Evolutionary conservation across 305 asterid genomes (phyloP), one percentile per base, ranked within the genome.

Genomic region (Galium porrigens): DNA sequence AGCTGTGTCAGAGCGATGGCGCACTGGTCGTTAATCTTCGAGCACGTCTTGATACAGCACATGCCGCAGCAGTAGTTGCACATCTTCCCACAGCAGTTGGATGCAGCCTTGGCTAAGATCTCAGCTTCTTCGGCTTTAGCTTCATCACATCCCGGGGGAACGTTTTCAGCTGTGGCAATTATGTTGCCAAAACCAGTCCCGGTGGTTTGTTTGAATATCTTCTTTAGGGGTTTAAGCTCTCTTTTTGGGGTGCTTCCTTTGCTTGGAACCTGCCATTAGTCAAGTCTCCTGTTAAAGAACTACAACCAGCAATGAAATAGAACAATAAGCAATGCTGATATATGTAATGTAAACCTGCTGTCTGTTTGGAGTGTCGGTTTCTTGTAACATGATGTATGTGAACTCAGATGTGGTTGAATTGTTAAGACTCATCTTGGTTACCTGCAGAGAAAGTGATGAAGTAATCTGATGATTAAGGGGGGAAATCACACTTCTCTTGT

Each of bases 151-250:
- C 95, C 99, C 0, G 91, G 86, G 66, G 85, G 76, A 32, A 79
- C 64, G 69, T 92, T 92, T 58, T 86, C 95, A 17, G 73, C 68
- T 1, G 99, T 92, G 2, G 99, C 95, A 2, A 48, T 70, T 62
- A 81, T 7, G 68, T 83, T 76, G 54, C 96, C 99, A 68, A 85
- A 92, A 58, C 96, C 99, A 8, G 80, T 60, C 52, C 87, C 87
- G 18, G 77, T 55, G 32, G 73, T 66, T 44, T 58, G 77, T 70
- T 82, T 68, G 51, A 63, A 56, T 27, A 61, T 53, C 18, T 62
- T 74, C 64, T 29, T 73, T 58, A 56, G 75, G 33, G 85, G 74
- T 61, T 76, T 84, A 6, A 81, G n/a, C 29, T 84, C 90, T 14
- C 57, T 48, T 75, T 80, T 76, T 30, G 48, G 71, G 69, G 69